Evolutionary conservation across 495 filamentous ascomycete genomes (phyloP), one percentile per base, ranked within the genome.

Genomic region (Daldinia decipiens): DNA sequence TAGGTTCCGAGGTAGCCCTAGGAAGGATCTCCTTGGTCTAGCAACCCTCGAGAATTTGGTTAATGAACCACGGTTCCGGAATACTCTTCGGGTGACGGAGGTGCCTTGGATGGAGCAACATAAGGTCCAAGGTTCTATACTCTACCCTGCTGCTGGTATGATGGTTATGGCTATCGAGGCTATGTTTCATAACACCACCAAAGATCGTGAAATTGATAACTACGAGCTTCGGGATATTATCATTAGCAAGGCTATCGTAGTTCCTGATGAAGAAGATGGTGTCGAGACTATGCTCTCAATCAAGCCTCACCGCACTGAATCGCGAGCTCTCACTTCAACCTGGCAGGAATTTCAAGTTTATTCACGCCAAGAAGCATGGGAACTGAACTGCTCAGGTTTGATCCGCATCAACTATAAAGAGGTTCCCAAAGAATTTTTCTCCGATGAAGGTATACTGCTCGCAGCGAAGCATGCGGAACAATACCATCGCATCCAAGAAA

Each of bases 21-120:
- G 60, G 12, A 60, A 86, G 36, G 84, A 87, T 70, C 60, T 90
- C 0, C 74, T 90, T 0, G 88, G 88, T 0, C 72, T 77, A 0
- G 77, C 72, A 1, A 67, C 69, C 0, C 29, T 59, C 0, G 71
- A 81, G 0, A 77, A 59, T 39, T 81, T 81, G 62, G 62, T 74
- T 0, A 15, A 60, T 1, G 80, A 81, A 13, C 84, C 82, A 0
- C 66, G 83, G 50, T 84, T 77, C 82, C 40, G 81, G 68, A 77
- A 79, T 5, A 72, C 76, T 13, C 76, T 82, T 19, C 67, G 67
- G 8, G 66, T 77, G 8, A 54, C 79, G 3, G 68, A 84, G 34
- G 75, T 73, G 1, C 79, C 78, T 0, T 87, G 85, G 85, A 39
- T 87, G 1, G 45, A 40, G 6, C 83, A 86, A 43, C 84, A 87